A percentile compares a stretch with the other conserved stretches of the same genome.
Conservation (phyloP, 495 filamentous ascomycete species). For the Pyronema omphalodes region DNA sequence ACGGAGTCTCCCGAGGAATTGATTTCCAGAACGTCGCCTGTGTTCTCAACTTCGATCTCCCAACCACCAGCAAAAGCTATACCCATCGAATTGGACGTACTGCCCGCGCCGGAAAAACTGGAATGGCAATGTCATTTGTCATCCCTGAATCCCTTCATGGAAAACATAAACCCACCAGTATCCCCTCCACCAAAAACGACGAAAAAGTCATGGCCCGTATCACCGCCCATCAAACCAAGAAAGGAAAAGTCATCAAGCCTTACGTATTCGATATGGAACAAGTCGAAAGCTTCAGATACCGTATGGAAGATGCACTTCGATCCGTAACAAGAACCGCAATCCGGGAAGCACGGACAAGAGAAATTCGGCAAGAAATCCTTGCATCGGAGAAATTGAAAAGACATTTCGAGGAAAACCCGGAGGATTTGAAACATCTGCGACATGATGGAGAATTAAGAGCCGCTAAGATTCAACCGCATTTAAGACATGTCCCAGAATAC, state of each 20-base stretch:
- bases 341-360: conserved; percentile 71
- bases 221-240: conserved; percentile 47
- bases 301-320: conserved; percentile 75
- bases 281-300: conserved; percentile 82
- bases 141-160: conserved; percentile 60
- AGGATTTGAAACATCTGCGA: conserved; percentile 64
- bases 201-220: conserved; percentile 65
- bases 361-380: conserved; percentile 73
- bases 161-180: conserved; percentile 74
- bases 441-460: conserved; percentile 78
- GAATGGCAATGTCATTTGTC: conserved; percentile 90
- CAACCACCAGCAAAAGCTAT: conserved; percentile 73
- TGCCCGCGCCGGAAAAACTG: conserved; percentile 69
- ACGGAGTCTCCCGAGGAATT: conserved; percentile 79
- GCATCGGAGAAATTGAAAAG: conserved; percentile 84
- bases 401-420: conserved; percentile 93
- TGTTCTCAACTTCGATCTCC: conserved; percentile 94
- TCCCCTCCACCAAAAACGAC: conserved; percentile 55
- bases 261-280: conserved; percentile 91
- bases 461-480: conserved; percentile 63
- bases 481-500: conserved; percentile 93
- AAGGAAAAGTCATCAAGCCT: conserved; percentile 59
- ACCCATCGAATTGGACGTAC: conserved; percentile 90
- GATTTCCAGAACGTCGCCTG: conserved; percentile 91
- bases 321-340: conserved; percentile 67